A percentile compares a stretch with the other conserved stretches of the same genome.
Conservation (phyloP, 2,329 filamentous ascomycete species). For the Colletotrichum destructivum region DNA sequence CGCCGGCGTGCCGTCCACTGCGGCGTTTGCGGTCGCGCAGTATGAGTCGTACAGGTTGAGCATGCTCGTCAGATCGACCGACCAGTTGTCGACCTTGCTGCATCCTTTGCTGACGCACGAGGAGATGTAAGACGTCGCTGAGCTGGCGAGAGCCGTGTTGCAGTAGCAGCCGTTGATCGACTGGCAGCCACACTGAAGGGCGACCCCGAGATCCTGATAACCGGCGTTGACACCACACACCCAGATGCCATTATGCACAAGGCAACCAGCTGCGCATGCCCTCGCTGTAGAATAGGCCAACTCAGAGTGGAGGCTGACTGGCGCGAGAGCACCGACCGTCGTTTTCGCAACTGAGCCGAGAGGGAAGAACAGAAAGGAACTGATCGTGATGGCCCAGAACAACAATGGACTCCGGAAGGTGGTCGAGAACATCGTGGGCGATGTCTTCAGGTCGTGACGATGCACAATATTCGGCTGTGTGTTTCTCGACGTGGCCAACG, state of each 20-base stretch:
- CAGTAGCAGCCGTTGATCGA: slow-evolving; percentile 48
- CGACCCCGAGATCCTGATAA: slow-evolving; percentile 42
- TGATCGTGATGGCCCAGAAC: no score
- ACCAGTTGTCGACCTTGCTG: slow-evolving; percentile 44
- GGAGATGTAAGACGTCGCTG: slow-evolving; percentile 46
- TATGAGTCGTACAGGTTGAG: slow-evolving; percentile 45
- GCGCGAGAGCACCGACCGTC: slow-evolving; percentile 36
- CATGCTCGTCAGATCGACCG: slow-evolving; percentile 44
- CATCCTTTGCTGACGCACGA: slow-evolving; percentile 46
- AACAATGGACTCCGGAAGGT: background rate
- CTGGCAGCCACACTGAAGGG: slow-evolving; percentile 46
- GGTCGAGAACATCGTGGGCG: background rate
- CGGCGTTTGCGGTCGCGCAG: slow-evolving; percentile 47
- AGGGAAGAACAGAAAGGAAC: background rate
- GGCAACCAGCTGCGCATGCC: slow-evolving; percentile 46
- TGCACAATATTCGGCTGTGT: background rate
- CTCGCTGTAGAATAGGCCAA: slow-evolving; percentile 43
- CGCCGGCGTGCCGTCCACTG: slow-evolving; percentile 27
- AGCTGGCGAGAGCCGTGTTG: slow-evolving; percentile 44
- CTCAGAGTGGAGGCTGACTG: slow-evolving; percentile 34
- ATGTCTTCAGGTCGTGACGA: background rate
- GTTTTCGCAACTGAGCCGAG: slow-evolving; percentile 12
- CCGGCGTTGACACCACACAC: slow-evolving; percentile 45
- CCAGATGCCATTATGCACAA: slow-evolving; percentile 45
- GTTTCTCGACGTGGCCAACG: no score